These are phyloP conservation scores for Boechera divaricarpa DNA, from an alignment of 345 rosid genomes.

Conservation along the genomic window DNA sequence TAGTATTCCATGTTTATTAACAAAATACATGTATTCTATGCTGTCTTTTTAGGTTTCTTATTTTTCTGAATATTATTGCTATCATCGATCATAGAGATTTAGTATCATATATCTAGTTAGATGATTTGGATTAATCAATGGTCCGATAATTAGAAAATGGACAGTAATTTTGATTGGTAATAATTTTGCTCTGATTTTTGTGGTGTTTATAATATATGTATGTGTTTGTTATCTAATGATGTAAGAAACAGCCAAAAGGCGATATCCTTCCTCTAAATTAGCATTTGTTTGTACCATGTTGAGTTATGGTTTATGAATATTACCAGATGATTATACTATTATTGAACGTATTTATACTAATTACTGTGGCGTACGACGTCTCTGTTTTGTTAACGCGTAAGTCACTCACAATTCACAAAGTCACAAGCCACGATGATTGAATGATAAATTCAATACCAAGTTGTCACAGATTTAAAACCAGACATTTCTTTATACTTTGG, in stretches of 20 bases:
- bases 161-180: not conserved
- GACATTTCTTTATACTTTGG: not conserved
- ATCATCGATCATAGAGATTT: not conserved
- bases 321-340: constrained; percentile 1
- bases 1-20: not conserved
- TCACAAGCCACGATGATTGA: constrained; percentile 6
- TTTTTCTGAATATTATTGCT: not conserved
- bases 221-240: not conserved
- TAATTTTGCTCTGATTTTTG: not conserved
- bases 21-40: not conserved
- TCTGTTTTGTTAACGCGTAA: constrained; percentile 35
- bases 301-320: not conserved
- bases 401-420: constrained; percentile 19
- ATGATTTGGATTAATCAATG: not conserved
- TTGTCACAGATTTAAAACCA: constrained; percentile 7
- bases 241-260: not conserved
- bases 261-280: not conserved
- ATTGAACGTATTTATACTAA: constrained; percentile 1
- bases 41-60: not conserved
- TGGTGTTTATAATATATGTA: not conserved
- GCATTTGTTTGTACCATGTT: not conserved
- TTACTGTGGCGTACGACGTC: constrained; percentile 27
- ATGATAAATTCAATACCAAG: constrained; percentile 2
- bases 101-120: not conserved
- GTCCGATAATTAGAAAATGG: not conserved